These are phyloP conservation scores for Pseudogymnoascus sp. DNA, from an alignment of 2,329 filamentous ascomycete species.

Conservation along the genomic window DNA sequence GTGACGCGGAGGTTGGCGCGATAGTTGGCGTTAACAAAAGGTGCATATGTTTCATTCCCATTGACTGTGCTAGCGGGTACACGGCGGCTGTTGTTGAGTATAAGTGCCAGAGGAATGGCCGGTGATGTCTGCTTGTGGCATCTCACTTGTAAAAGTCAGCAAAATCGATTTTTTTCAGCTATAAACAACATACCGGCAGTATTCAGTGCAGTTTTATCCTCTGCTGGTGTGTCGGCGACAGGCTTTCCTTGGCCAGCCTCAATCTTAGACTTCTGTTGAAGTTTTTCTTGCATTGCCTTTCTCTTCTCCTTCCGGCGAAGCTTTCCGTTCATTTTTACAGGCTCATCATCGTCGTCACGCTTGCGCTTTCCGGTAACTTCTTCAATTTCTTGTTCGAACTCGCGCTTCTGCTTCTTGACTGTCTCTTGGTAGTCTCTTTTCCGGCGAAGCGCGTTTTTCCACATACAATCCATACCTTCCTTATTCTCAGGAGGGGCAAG, in stretches of 20 bases:
- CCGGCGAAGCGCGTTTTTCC: constrained; percentile 51
- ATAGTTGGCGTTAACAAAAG: constrained; percentile 69
- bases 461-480: constrained; percentile 35
- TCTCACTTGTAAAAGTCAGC: background rate
- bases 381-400: constrained; percentile 30
- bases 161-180: background rate
- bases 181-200: constrained; percentile 28
- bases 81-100: constrained; percentile 5
- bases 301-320: constrained; percentile 24
- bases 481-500: constrained; percentile 31
- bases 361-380: constrained; percentile 25
- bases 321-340: constrained; percentile 20
- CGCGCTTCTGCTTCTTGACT: constrained; percentile 33
- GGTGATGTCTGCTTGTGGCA: constrained; percentile 15
- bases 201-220: constrained; percentile 21
- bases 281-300: constrained; percentile 18
- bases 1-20: constrained; percentile 65
- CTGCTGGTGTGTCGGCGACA: background rate
- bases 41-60: constrained; percentile 37
- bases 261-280: background rate
- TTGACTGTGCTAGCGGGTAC: constrained; percentile 15
- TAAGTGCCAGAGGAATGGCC: constrained; percentile 27
- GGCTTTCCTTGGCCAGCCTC: background rate
- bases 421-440: constrained; percentile 50
- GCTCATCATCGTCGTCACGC: constrained; percentile 11